Conservation (phyloP, 2,329 filamentous ascomycete genomes). For the Colletotrichum karsti region DNA sequence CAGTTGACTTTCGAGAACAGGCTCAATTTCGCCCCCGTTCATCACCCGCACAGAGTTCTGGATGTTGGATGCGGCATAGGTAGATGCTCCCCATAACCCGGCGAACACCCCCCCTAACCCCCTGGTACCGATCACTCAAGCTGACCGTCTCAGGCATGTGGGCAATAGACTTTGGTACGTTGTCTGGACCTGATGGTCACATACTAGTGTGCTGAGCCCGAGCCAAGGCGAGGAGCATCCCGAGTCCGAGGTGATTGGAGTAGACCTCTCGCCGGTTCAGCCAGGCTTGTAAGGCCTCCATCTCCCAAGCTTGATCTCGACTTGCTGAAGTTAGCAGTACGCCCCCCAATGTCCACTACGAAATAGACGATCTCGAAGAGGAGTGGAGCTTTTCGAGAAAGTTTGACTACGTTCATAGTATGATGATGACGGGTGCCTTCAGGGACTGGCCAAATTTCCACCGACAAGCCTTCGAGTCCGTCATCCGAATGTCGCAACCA, state of each 20-base stretch:
- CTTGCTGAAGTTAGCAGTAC: slow-evolving; percentile 24
- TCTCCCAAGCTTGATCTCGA: too few species aligned
- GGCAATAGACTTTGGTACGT: slow-evolving; percentile 56
- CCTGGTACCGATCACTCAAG: background rate
- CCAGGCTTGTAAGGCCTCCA: slow-evolving; percentile 33
- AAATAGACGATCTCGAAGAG: slow-evolving; percentile 67
- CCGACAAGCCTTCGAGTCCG: slow-evolving; percentile 32
- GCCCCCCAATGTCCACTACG: slow-evolving; percentile 56
- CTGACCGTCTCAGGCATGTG: slow-evolving; percentile 49
- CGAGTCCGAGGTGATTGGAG: slow-evolving; percentile 48
- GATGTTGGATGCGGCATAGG: slow-evolving; percentile 61
- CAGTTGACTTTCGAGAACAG: slow-evolving; percentile 51
- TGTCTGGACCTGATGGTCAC: background rate
- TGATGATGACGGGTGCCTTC: slow-evolving; percentile 40
- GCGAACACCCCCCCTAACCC: background rate
- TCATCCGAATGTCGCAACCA: background rate
- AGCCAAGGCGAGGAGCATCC: slow-evolving; percentile 48
- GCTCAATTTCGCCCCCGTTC: slow-evolving; percentile 53
- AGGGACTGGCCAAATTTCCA: slow-evolving; percentile 37
- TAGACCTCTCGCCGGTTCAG: slow-evolving; percentile 58
- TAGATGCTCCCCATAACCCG: slow-evolving; percentile 24
- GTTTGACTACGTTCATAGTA: slow-evolving; percentile 46
- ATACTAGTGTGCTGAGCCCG: background rate
- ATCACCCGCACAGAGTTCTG: slow-evolving; percentile 49
- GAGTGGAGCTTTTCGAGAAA: slow-evolving; percentile 47